Evolutionary conservation across 805 yeast species (phyloP), one percentile per base, ranked within the genome.

Genomic region (Saccharomyces mikatae): DNA sequence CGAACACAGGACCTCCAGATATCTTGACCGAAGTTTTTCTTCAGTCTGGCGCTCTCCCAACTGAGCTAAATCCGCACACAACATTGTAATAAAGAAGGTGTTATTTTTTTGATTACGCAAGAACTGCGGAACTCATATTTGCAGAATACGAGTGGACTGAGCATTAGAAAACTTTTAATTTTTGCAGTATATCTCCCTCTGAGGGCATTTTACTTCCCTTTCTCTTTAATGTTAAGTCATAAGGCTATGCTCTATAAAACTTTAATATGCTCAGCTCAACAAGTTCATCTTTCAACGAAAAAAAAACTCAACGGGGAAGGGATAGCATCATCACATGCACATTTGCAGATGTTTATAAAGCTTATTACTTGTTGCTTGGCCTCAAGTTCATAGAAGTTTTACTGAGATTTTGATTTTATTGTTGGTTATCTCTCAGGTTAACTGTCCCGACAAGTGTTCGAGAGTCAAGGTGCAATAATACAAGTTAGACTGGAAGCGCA

Each of bases 1-100:
- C 85, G 89, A 84, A 84, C 88, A 81, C 88, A 82, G 85, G 87
- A 83, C 89, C 89, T 84, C 80, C 87, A 83, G 74, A 71, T 67
- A 41, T 47, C 60, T 51, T 51, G 62, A 61, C 66, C 61, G 62
- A 62, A 62, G 66, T 62, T 58, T 53, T 52, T 61, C 73, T 71
- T 71, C 74, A 70, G 74, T 71, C 74, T 71, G 73, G 71, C 74
- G 74, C 75, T 71, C 74, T 71, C 74, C 74, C 74, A 66, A 68
- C 74, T 71, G 74, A 71, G 75, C 75, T 71, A 71, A 71, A 71
- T 64, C 74, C 72, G 75, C 74, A 46, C 46, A 27, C 31, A 21
- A 41, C 29, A 27, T 14, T 48, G 52, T 30, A 44, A 67, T 84
- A 28, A 28, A 5, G 11, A 28, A 28, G 30, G 11, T 28, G 11